A percentile compares a stretch with the other conserved stretches of the same genome.
These are phyloP conservation scores for Coix lacrymajobi DNA, from an alignment of 176 grass and related monocot genomes.

Conservation along the genomic window DNA sequence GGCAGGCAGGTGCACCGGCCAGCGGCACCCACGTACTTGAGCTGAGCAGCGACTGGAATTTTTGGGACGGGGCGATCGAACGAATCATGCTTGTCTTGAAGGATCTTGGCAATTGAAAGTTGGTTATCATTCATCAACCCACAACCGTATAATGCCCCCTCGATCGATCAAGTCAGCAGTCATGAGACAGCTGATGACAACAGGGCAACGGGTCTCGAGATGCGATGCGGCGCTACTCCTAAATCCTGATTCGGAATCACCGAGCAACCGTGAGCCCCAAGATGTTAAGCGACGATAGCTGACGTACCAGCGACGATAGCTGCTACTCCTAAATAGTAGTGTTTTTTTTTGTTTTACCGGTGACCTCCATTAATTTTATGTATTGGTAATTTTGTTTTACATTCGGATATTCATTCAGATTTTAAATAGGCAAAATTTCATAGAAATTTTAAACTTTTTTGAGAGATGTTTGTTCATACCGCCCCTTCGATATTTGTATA, in stretches of 20 bases:
- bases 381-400: too few relatives aligned
- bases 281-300: neutral
- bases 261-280: neutral
- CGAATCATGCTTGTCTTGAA: neutral
- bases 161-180: neutral
- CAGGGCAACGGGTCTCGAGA: neutral
- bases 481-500: too few relatives aligned
- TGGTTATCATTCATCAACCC: neutral
- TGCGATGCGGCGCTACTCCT: too few relatives aligned
- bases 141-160: neutral
- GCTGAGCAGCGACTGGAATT: neutral
- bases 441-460: too few relatives aligned
- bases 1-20: neutral
- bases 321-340: too few relatives aligned
- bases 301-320: neutral
- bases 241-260: neutral
- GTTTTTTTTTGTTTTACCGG: too few relatives aligned
- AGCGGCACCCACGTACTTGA: neutral
- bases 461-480: too few relatives aligned
- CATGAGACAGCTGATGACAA: neutral
- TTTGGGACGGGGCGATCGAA: neutral
- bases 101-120: neutral
- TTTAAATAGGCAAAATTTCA: too few relatives aligned
- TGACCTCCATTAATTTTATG: too few relatives aligned
- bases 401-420: too few relatives aligned